These are phyloP conservation scores for Eucalyptus sideroxylon DNA, from an alignment of 345 rosid genomes.

Conservation along the genomic window DNA sequence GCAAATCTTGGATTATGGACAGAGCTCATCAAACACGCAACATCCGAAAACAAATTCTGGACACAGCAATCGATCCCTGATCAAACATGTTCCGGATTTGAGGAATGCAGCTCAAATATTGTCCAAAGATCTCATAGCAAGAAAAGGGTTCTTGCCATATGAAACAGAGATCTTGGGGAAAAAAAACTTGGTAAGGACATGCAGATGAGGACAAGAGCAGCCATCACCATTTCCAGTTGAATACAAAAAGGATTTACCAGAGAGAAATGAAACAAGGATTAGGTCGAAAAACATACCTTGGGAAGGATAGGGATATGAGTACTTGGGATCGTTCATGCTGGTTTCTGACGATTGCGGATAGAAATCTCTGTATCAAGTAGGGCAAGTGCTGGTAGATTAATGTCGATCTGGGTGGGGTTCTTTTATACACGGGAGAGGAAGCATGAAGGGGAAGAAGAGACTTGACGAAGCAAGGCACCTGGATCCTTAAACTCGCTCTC, in stretches of 20 bases:
- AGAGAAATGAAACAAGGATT: neutral
- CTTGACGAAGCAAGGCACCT: neutral
- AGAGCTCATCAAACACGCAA: neutral
- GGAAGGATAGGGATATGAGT: neutral
- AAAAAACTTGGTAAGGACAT: neutral
- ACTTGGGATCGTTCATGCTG: neutral
- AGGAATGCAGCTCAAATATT: neutral
- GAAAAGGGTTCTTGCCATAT: neutral
- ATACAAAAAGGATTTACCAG: neutral
- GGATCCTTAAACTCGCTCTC: neutral
- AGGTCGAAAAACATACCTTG: neutral
- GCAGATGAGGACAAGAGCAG: neutral
- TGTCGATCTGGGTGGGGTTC: neutral
- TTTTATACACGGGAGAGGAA: neutral
- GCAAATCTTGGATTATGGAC: neutral
- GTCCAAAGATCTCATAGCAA: neutral
- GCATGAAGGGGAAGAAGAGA: neutral
- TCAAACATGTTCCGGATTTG: neutral
- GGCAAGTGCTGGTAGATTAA: neutral
- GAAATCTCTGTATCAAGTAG: neutral
- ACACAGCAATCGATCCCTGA: neutral
- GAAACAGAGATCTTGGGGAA: neutral
- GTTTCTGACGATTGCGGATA: neutral
- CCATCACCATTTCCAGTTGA: neutral
- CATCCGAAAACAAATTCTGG: neutral